A percentile compares a stretch with the other conserved stretches of the same genome.
Conservation (phyloP, 2,329 filamentous ascomycete species). For the Sphaceloma murrayae region DNA sequence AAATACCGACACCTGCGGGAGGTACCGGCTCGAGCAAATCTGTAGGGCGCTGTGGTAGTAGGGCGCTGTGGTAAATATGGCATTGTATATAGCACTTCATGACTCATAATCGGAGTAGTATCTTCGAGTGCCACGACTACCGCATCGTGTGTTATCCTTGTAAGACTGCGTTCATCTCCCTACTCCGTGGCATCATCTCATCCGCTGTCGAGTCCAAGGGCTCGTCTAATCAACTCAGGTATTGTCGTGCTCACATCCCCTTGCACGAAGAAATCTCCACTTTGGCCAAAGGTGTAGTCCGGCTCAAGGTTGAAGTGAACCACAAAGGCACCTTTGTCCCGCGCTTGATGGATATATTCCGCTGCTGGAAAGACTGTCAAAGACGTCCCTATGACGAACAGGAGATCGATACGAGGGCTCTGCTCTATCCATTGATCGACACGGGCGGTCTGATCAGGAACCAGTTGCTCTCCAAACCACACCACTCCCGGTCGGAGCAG, state of each 20-base stretch:
- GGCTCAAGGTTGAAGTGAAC: conserved; percentile 1
- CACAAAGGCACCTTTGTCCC: background rate
- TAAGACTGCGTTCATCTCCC: too few species aligned
- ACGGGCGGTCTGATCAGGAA: background rate
- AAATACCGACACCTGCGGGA: conserved; percentile 10
- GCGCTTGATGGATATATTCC: background rate
- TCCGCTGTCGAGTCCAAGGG: too few species aligned
- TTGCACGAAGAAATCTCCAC: background rate
- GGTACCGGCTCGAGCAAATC: conserved; percentile 3
- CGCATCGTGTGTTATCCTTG: too few species aligned
- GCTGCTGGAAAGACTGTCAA: background rate
- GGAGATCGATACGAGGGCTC: background rate
- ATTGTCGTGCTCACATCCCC: background rate
- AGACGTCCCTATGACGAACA: background rate
- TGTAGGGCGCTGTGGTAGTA: too few species aligned
- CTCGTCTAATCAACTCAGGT: too few species aligned
- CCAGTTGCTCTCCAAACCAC: background rate
- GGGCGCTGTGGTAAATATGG: too few species aligned
- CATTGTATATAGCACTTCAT: too few species aligned
- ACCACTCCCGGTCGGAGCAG: background rate
- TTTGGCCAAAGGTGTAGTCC: background rate
- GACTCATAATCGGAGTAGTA: too few species aligned
- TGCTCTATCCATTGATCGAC: background rate
- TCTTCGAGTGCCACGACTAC: too few species aligned
- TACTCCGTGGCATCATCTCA: too few species aligned